Evolutionary conservation across 2,329 filamentous ascomycete species (phyloP).

Genomic region (Periconia macrospinosa): DNA sequence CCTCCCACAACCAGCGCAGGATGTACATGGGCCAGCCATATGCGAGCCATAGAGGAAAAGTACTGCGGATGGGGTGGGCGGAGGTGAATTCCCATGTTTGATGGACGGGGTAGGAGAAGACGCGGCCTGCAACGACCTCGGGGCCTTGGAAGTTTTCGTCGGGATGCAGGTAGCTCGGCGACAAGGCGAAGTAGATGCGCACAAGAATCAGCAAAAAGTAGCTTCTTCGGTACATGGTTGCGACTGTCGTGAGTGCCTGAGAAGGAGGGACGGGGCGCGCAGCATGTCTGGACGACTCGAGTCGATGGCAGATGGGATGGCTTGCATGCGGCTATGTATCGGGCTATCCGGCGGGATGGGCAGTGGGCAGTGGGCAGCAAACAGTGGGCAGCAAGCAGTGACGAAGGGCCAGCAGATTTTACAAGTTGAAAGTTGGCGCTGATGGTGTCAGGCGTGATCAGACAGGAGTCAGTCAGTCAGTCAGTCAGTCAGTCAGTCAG

Average conservation of each 20-base stretch:
- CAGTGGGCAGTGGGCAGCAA: no score
- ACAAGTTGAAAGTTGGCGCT: conserved; percentile 11
- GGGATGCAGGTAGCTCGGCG: conserved; percentile 94
- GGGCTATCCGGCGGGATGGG: no score
- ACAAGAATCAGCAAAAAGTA: conserved; percentile 84
- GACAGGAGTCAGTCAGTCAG: conserved; percentile 2
- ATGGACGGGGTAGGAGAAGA: conserved; percentile 88
- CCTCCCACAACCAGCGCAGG: conserved; percentile 88
- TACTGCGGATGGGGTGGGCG: conserved; percentile 84
- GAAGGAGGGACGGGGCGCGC: conserved; percentile 17
- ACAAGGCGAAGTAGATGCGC: conserved; percentile 90
- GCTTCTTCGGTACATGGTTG: conserved; percentile 83
- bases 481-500: not conserved
- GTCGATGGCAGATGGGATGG: conserved; percentile 2
- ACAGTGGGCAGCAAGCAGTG: not conserved
- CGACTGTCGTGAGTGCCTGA: conserved; percentile 15
- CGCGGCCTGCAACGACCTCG: conserved; percentile 91
- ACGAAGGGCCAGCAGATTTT: conserved; percentile 21
- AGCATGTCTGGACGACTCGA: conserved; percentile 31
- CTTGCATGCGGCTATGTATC: no score
- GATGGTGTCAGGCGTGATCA: conserved; percentile 23
- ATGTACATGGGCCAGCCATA: conserved; percentile 94
- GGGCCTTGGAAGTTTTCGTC: conserved; percentile 99
- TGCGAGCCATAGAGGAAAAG: conserved; percentile 93
- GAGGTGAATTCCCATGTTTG: conserved; percentile 96